Conservation (phyloP, 2,329 filamentous ascomycete genomes). For the Calonectria henricotiae region DNA sequence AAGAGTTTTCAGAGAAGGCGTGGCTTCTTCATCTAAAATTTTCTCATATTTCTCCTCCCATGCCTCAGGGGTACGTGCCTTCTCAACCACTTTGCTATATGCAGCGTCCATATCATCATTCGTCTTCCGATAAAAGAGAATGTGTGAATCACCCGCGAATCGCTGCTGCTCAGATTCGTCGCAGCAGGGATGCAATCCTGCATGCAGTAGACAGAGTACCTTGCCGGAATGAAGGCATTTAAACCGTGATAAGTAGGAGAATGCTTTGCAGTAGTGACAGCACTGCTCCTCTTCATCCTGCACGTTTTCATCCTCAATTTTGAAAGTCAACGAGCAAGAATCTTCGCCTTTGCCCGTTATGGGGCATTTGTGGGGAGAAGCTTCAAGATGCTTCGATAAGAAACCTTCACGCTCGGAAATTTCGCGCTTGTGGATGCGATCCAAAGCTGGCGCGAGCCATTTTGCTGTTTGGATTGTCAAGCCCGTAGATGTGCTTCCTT, state of each 20-base stretch:
- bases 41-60: constrained; percentile 95
- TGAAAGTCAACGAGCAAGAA: constrained; percentile 74
- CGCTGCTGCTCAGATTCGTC: constrained; percentile 77
- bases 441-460: constrained; percentile 92
- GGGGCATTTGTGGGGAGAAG: constrained; percentile 69
- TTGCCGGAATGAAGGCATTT: constrained; percentile 88
- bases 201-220: constrained; percentile 86
- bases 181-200: constrained; percentile 87
- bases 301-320: constrained; percentile 81
- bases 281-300: constrained; percentile 96
- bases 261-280: constrained; percentile 93
- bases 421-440: constrained; percentile 85
- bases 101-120: constrained; percentile 78
- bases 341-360: constrained; percentile 63
- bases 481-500: constrained; percentile 77
- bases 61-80: constrained; percentile 85
- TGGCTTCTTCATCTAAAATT: constrained; percentile 86
- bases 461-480: constrained; percentile 90
- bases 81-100: constrained; percentile 86
- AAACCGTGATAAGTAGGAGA: constrained; percentile 92
- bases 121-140: constrained; percentile 83
- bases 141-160: constrained; percentile 80
- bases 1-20: constrained; percentile 88
- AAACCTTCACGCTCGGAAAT: constrained; percentile 79
- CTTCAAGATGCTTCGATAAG: constrained; percentile 74